Conservation (phyloP, 352 stramenopile species). For the Blastocystis hominis region DNA sequence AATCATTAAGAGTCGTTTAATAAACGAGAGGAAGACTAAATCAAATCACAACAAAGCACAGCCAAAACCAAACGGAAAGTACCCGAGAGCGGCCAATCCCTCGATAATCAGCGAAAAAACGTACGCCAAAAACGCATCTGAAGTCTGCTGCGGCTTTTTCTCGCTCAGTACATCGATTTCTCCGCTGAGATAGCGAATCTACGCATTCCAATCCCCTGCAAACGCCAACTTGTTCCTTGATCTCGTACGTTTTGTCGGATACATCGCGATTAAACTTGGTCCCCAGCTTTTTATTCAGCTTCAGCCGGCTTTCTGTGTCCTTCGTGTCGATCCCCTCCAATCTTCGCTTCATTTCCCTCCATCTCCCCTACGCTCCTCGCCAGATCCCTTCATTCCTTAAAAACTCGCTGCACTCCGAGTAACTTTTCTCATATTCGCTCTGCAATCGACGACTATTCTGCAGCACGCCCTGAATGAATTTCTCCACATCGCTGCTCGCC, state of each 20-base stretch:
- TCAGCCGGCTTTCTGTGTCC: background rate
- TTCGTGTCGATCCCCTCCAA: background rate
- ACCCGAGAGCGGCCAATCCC: background rate
- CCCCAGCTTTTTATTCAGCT: conserved; percentile 21
- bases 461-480: background rate
- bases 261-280: background rate
- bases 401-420: background rate
- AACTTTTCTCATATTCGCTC: background rate
- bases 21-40: conserved; percentile 20
- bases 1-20: conserved; percentile 29
- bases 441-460: background rate
- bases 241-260: background rate
- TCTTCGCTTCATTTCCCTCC: background rate
- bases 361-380: background rate
- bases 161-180: conserved; percentile 41
- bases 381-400: background rate
- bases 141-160: background rate
- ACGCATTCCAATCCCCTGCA: background rate
- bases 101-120: conserved; percentile 32
- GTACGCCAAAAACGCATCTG: background rate
- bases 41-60: background rate
- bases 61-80: background rate
- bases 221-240: background rate
- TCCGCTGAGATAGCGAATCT: background rate
- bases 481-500: background rate